Evolutionary conservation across 2,329 filamentous ascomycete genomes (phyloP).

Genomic region (Fusarium duplospermum): DNA sequence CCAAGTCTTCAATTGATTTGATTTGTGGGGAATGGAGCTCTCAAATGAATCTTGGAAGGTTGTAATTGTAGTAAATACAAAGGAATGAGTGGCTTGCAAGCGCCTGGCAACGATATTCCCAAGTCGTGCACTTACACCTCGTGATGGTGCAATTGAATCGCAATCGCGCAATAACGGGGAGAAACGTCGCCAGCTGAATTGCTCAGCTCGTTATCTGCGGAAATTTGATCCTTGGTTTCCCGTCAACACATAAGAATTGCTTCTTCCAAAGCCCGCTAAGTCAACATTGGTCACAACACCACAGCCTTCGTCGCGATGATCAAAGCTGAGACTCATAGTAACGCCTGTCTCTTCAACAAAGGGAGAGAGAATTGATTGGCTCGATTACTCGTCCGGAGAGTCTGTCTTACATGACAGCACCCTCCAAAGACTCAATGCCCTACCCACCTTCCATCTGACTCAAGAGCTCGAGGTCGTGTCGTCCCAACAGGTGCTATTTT

Average conservation of each 20-base stretch:
- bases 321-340: neutral
- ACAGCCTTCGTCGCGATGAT: neutral
- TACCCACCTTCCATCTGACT: neutral
- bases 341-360: neutral
- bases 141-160: conserved; percentile 20
- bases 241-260: neutral
- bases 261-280: neutral
- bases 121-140: conserved; percentile 6
- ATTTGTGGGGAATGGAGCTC: neutral
- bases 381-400: neutral
- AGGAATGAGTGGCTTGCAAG: neutral
- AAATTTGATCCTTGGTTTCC: neutral
- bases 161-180: conserved; percentile 30
- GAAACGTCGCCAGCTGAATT: conserved; percentile 27
- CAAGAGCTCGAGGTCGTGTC: too few relatives aligned
- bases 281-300: neutral
- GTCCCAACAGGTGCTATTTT: neutral
- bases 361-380: neutral
- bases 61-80: neutral
- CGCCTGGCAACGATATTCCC: neutral
- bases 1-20: neutral
- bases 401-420: neutral
- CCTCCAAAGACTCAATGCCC: neutral
- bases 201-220: neutral
- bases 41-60: too few relatives aligned